Percentiles rank a stretch among this genome's conserved stretches.
phyloP scores from a whole-genome alignment of 2,329 filamentous ascomycete species.

The Leptoxyphium fumago region DNA sequence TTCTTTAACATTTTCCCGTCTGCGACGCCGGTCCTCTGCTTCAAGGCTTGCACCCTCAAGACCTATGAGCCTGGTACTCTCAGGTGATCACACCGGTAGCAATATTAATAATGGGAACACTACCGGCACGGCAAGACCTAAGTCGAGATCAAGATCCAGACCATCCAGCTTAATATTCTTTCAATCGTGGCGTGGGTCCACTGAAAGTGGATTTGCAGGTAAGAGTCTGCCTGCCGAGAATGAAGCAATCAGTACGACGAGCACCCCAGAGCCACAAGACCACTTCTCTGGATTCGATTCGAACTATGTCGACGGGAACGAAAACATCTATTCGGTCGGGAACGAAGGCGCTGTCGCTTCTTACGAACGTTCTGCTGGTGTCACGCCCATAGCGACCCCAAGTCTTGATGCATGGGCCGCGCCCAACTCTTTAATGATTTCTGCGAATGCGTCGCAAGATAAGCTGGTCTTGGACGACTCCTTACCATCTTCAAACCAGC shows the following conservation, averaged over 20 bases:
- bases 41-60: neutral
- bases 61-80: neutral
- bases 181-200: too few species aligned
- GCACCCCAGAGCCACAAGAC: neutral
- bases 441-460: neutral
- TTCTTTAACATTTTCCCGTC: neutral
- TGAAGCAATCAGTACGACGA: neutral
- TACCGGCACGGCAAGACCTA: neutral
- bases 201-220: too few species aligned
- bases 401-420: neutral
- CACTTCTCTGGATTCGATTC: neutral
- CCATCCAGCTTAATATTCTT: neutral
- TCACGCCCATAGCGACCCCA: neutral
- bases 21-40: neutral
- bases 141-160: neutral
- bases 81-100: neutral
- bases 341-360: neutral
- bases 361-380: neutral
- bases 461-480: neutral
- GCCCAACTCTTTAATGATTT: neutral
- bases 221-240: too few species aligned
- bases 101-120: neutral
- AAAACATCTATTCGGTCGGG: neutral
- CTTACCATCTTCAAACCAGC: neutral
- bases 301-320: neutral